A percentile compares a stretch with the other conserved stretches of the same genome.
phyloP scores from a whole-genome alignment of 345 rosid species.

The Populus deltoides region DNA sequence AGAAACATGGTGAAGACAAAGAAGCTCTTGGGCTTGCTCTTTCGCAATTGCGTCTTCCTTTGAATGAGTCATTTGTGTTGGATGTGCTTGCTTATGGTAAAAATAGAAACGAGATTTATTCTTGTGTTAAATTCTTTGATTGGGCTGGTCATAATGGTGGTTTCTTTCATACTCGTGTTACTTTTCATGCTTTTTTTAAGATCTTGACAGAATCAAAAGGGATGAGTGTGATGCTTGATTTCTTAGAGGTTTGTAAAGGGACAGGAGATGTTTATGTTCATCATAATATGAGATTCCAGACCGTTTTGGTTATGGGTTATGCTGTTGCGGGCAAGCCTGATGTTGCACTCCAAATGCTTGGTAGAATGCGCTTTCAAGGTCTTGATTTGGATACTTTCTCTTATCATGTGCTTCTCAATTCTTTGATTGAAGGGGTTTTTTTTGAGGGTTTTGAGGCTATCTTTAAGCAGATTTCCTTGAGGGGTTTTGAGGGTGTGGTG shows the following conservation, averaged over 20 bases:
- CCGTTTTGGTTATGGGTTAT: conserved; percentile 69
- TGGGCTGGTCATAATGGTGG: conserved; percentile 81
- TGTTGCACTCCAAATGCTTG: conserved; percentile 68
- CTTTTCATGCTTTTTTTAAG: conserved; percentile 67
- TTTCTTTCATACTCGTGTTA: conserved; percentile 57
- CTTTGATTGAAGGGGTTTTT: conserved; percentile 62
- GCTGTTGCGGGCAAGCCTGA: conserved; percentile 68
- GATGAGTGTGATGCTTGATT: conserved; percentile 41
- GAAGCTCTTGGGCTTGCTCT: not conserved
- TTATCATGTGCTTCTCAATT: conserved; percentile 66
- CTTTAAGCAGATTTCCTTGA: conserved; percentile 46
- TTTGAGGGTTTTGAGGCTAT: conserved; percentile 49
- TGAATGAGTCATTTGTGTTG: conserved; percentile 47
- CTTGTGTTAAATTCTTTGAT: conserved; percentile 82
- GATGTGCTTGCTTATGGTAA: conserved; percentile 53
- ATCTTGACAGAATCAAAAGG: conserved; percentile 53
- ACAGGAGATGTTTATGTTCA: conserved; percentile 1
- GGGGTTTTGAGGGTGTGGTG: conserved; percentile 45
- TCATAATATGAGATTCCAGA: conserved; percentile 33
- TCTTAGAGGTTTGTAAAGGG: conserved; percentile 34
- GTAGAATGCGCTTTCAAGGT: conserved; percentile 70
- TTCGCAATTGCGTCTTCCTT: not conserved
- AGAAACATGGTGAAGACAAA: conserved; percentile 24
- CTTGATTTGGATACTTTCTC: conserved; percentile 60
- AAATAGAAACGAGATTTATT: conserved; percentile 37